These are phyloP conservation scores for Aspergillus glaucus DNA, from an alignment of 2,329 filamentous ascomycete genomes.

Conservation along the genomic window DNA sequence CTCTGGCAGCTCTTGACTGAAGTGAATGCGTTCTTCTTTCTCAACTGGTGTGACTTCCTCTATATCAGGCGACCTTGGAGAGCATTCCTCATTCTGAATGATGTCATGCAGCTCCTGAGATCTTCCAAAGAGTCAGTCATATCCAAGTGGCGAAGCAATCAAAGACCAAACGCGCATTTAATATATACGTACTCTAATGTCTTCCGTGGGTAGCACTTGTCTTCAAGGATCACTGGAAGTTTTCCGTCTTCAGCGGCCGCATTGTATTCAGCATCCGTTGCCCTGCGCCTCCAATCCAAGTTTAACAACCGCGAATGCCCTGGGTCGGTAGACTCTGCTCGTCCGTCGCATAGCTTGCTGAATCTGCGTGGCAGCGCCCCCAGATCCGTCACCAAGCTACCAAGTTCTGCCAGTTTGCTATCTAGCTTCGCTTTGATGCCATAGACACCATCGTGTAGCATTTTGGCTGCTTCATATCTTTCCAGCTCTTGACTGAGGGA, in stretches of 20 bases:
- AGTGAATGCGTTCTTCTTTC: slow-evolving; percentile 3
- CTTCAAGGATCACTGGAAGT: slow-evolving; percentile 55
- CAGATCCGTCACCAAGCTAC: slow-evolving; percentile 49
- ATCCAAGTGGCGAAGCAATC: neutral
- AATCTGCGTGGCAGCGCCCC: slow-evolving; percentile 37
- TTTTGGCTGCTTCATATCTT: slow-evolving; percentile 39
- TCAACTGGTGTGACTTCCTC: slow-evolving; percentile 42
- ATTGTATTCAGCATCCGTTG: slow-evolving; percentile 10
- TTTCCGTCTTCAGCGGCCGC: slow-evolving; percentile 26
- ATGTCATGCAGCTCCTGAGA: slow-evolving; percentile 30
- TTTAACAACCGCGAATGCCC: slow-evolving; percentile 7
- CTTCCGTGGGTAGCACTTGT: slow-evolving; percentile 51
- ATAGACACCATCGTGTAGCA: slow-evolving; percentile 43
- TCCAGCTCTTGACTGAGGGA: slow-evolving; percentile 51
- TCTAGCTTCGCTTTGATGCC: slow-evolving; percentile 51
- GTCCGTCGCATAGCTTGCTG: slow-evolving; percentile 13
- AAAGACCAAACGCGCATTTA: neutral
- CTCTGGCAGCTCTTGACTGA: slow-evolving; percentile 4
- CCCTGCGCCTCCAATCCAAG: slow-evolving; percentile 10
- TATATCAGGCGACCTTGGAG: slow-evolving; percentile 25
- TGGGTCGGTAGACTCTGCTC: slow-evolving; percentile 5
- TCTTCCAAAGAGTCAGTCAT: slow-evolving; percentile 17
- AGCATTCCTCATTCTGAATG: slow-evolving; percentile 15
- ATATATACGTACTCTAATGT: slow-evolving; percentile 48
- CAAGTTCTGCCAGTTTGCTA: slow-evolving; percentile 51